Evolutionary conservation across 805 yeast species (phyloP), one percentile per base, ranked within the genome.

Genomic region (Wickerhamomyces hampshirensis): DNA sequence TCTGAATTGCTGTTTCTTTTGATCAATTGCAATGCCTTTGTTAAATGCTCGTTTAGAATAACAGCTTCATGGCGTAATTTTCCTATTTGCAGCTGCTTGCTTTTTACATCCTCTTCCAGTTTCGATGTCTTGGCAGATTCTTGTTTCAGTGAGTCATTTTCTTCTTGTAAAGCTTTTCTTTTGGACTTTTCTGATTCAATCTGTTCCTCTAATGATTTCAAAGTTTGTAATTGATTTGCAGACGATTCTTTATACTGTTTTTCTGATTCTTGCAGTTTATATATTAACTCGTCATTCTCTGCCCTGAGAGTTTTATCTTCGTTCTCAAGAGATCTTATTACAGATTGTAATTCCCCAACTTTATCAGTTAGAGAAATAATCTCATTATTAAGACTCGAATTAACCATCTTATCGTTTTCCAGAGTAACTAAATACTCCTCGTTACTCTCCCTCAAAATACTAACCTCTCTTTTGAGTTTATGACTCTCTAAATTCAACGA

Each of bases 31-130:
- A 91, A 63, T 1, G 98, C 95, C 53, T 93, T 91, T n/a, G 96
- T 88, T 37, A 93, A 64, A 62, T 93, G 98, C 55, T 93, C 98
- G 57, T 93, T 93, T 39, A 91, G 64, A 18, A 86, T 85, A 8
- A 93, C 91, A 2, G 95, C 91, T 58, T 93, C 98, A 58, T 91
- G 98, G 35, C 97, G 75, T 33, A 93, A 70, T 56, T 91, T 93
- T 2, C 98, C 98, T 34, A 93, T 77, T 34, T 80, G 73, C 23
- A 89, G 63, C 40, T 80, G 86, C 59, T 86, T 88, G 42, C 71
- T 88, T 65, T 67, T 78, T 30, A 71, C 65, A 55, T 69, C 88
- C 35, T 58, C 63, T 53, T 71, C 84, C 34, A 68, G 66, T 50
- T 64, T 66, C 1, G 50, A 40, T 40, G 39, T 55, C 39, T 40